A percentile compares a stretch with the other conserved stretches of the same genome.
phyloP scores from a whole-genome alignment of 331 rosid genomes.

The Phaseolus coccineus region DNA sequence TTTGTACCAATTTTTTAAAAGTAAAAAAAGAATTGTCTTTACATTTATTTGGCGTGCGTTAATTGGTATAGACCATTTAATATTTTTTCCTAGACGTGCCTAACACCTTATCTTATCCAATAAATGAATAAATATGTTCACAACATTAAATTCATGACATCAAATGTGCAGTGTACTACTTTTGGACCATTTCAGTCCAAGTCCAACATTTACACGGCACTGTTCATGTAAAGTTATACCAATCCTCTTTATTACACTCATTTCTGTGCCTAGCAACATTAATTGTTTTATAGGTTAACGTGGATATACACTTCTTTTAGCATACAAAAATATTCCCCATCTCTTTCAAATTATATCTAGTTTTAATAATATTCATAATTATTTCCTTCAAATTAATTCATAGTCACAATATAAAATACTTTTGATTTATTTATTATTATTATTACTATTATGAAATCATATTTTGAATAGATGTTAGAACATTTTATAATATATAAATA shows the following conservation, averaged over 20 bases:
- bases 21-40: background rate
- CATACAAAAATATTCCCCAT: too few species aligned
- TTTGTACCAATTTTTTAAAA: background rate
- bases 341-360: too few species aligned
- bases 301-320: background rate
- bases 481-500: too few species aligned
- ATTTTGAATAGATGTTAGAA: too few species aligned
- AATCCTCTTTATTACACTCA: background rate
- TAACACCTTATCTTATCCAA: background rate
- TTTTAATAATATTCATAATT: too few species aligned
- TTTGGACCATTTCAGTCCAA: conserved; percentile 27
- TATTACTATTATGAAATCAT: too few species aligned
- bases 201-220: conserved; percentile 35
- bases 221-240: background rate
- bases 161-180: background rate
- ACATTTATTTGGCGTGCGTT: background rate
- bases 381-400: too few species aligned
- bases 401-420: too few species aligned
- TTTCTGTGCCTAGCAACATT: background rate
- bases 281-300: background rate
- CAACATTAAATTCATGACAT: conserved; percentile 35
- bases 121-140: background rate
- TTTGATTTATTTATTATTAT: too few species aligned
- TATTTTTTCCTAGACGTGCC: background rate
- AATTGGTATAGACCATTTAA: background rate